These are phyloP conservation scores for Pistacia atlantica DNA, from an alignment of 345 rosid genomes.

Conservation along the genomic window DNA sequence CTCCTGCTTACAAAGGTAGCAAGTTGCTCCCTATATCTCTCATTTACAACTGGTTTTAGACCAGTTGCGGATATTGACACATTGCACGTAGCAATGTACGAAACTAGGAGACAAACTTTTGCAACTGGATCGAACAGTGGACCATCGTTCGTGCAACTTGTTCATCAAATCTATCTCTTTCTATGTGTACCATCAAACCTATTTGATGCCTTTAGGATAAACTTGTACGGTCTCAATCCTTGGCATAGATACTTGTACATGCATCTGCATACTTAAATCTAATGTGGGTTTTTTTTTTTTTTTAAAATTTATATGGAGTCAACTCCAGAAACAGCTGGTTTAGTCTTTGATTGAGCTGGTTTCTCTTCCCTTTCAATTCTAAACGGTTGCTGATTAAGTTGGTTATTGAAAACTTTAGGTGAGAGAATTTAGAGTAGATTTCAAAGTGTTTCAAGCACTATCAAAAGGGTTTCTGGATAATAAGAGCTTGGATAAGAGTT, in stretches of 20 bases:
- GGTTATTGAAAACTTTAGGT: too few relatives aligned
- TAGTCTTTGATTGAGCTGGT: not conserved
- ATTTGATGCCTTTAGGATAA: too few relatives aligned
- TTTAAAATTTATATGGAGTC: not conserved
- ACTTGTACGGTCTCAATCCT: not conserved
- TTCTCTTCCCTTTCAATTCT: not conserved
- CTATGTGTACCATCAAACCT: not conserved
- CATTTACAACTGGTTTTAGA: not conserved
- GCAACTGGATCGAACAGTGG: slow-evolving; percentile 23
- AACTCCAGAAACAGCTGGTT: not conserved
- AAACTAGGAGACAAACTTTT: not conserved
- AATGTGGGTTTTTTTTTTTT: not conserved
- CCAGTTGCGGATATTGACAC: slow-evolving; percentile 2
- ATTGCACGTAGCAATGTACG: slow-evolving; percentile 19
- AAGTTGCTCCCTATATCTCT: slow-evolving; percentile 18
- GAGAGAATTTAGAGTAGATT: too few relatives aligned
- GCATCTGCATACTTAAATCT: not conserved
- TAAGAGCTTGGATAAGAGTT: too few relatives aligned
- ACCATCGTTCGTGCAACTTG: slow-evolving; percentile 26
- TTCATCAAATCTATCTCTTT: slow-evolving; percentile 10
- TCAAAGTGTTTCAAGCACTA: too few relatives aligned
- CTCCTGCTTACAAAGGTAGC: not conserved
- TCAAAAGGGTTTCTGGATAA: too few relatives aligned
- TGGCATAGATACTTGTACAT: not conserved
- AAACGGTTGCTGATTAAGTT: too few relatives aligned